phyloP scores from a whole-genome alignment of 257 asterid genomes.

The Perilla frutescens region DNA sequence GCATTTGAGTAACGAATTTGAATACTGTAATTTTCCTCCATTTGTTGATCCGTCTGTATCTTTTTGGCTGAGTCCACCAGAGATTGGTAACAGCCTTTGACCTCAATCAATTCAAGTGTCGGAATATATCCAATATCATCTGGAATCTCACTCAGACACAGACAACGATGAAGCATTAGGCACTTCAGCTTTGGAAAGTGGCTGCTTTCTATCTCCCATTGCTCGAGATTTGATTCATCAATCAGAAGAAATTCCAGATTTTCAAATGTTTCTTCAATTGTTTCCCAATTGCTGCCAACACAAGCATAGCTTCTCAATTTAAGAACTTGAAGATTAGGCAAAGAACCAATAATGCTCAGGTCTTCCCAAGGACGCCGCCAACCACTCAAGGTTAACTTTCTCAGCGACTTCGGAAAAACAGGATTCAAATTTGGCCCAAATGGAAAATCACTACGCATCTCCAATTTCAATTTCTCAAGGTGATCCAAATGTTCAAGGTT shows the following conservation, averaged over 20 bases:
- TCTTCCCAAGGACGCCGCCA: not conserved
- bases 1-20: not conserved
- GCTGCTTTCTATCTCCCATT: not conserved
- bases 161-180: not conserved
- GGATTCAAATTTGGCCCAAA: not conserved
- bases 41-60: not conserved
- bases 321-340: constrained; percentile 29
- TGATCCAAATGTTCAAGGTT: not conserved
- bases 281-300: not conserved
- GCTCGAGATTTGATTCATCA: not conserved
- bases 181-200: constrained; percentile 21
- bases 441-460: accelerated
- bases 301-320: not conserved
- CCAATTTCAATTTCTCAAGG: constrained; percentile 6
- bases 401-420: not conserved
- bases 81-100: not conserved
- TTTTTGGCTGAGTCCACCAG: not conserved
- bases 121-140: not conserved
- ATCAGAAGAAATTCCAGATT: not conserved
- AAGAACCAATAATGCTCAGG: not conserved
- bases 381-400: constrained; percentile 3
- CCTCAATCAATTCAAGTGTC: constrained; percentile 8
- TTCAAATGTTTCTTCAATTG: not conserved
- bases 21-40: not conserved
- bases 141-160: not conserved